A percentile compares a stretch with the other conserved stretches of the same genome.
These are phyloP conservation scores for Syzygium aromaticum DNA, from an alignment of 345 rosid species.

Conservation along the genomic window DNA sequence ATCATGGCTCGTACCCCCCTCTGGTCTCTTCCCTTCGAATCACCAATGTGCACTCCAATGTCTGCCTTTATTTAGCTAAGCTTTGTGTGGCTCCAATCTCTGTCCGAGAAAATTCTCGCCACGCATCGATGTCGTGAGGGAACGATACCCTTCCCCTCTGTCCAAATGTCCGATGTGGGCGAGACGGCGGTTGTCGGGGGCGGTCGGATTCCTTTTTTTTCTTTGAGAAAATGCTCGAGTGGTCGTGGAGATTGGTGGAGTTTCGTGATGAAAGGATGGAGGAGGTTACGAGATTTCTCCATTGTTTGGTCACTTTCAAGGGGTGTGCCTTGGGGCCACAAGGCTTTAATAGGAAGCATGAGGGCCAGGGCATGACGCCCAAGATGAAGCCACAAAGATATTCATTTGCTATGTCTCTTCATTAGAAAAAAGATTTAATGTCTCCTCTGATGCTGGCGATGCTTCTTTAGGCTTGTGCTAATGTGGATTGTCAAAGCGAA, in stretches of 20 bases:
- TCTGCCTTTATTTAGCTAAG: not conserved
- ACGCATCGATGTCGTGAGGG: not conserved
- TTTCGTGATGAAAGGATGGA: not conserved
- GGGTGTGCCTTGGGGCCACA: not conserved
- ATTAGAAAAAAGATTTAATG: not conserved
- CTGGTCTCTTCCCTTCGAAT: not conserved
- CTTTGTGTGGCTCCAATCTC: not conserved
- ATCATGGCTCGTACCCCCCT: not conserved
- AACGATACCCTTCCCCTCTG: not conserved
- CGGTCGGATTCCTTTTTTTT: not conserved
- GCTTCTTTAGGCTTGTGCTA: not conserved
- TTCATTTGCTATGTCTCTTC: not conserved
- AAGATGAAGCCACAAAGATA: not conserved
- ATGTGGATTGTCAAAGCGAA: not conserved
- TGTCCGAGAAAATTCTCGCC: constrained; percentile 1
- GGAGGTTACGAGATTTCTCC: not conserved
- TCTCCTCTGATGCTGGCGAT: not conserved
- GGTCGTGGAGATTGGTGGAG: not conserved
- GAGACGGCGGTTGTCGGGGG: not conserved
- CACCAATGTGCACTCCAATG: not conserved
- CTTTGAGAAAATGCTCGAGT: not conserved
- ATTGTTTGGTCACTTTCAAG: not conserved
- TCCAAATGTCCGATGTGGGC: not conserved
- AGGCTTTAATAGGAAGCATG: not conserved
- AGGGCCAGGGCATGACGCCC: not conserved